Evolutionary conservation across 1,284 basidiomycete species (phyloP), one percentile per base, ranked within the genome.

Genomic region (Athelia psychrophila): DNA sequence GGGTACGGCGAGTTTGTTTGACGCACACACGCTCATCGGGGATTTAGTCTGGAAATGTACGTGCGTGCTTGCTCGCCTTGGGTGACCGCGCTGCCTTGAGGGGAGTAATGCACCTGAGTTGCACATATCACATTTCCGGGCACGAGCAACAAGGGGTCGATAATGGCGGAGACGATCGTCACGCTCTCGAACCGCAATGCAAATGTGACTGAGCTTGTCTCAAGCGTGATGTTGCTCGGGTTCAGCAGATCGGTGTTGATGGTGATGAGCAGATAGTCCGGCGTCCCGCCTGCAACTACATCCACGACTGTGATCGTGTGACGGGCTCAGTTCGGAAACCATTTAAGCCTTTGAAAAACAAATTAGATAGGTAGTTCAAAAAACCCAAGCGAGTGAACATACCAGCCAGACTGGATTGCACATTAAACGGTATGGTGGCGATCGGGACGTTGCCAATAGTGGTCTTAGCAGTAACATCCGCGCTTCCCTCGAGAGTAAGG

Each of bases 361-460:
- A n/a, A n/a, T 83, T 30, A 30, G 27, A 5, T 5, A 30, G 27
- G 13, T 30, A 6, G 5, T 30, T 30, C 27, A 30, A n/a, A 30
- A 5, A 30, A 30, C 5, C 5, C 13, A 30, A 30, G 27, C 27
- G 27, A 30, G 13, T 30, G 13, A 13, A 30, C 27, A 30, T 30
- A 30, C 27, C 27, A n/a, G 74, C 75, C 48, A 90, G 60, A 38
- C 65, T 67, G 3, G 84, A 83, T 6, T 69, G 64, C 30, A 88
- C 81, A 54, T 80, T 73, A 65, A 91, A 84, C 1, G 79, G 75
- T 59, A 91, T 84, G 19, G 79, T 80, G 3, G 72, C 68, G 53
- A 91, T 88, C 0, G 83, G 81, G 18, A 91, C 75, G 60, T 88
- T 69, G 13, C 88, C 88, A 44, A 91, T 84, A 1, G 77, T 64